Percentiles rank a stretch among this genome's conserved stretches.
Conservation (phyloP, 1,284 basidiomycete genomes). For the Puccinia coronata region DNA sequence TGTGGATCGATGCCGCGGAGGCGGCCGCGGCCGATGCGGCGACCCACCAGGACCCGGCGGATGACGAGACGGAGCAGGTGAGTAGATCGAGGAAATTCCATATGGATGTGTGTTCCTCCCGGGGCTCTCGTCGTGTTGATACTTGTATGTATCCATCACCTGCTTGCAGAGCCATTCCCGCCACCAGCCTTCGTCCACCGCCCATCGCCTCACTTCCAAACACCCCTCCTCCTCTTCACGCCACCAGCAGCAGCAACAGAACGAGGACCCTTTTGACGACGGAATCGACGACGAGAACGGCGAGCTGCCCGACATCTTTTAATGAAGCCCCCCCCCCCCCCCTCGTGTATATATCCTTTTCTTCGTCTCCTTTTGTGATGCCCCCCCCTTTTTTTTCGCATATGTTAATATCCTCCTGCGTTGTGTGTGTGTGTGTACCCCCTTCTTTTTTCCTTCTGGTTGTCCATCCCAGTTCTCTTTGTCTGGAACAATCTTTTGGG, state of each 20-base stretch:
- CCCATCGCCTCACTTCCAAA: background rate
- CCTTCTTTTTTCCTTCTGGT: too few relatives aligned
- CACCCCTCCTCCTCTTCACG: background rate
- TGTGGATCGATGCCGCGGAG: conserved; percentile 49
- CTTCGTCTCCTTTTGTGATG: background rate
- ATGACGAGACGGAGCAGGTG: background rate
- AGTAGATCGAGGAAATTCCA: background rate
- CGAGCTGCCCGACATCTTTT: conserved; percentile 16
- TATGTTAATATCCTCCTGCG: too few relatives aligned
- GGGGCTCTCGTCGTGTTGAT: too few relatives aligned
- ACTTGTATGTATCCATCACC: too few relatives aligned
- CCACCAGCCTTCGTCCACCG: background rate
- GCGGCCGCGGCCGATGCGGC: conserved; percentile 3
- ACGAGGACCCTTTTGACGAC: background rate
- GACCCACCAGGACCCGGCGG: background rate
- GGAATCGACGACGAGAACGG: background rate
- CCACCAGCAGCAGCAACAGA: background rate
- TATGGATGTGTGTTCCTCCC: background rate
- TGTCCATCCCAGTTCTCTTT: too few relatives aligned
- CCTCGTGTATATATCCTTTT: background rate
- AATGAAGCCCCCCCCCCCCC: background rate
- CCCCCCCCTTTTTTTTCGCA: background rate
- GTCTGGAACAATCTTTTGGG: too few relatives aligned
- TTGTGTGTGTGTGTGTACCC: too few relatives aligned
- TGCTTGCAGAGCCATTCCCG: background rate